Conservation (phyloP, 1,139 yeast species). For the Saccharomycopsis crataegensis region DNA sequence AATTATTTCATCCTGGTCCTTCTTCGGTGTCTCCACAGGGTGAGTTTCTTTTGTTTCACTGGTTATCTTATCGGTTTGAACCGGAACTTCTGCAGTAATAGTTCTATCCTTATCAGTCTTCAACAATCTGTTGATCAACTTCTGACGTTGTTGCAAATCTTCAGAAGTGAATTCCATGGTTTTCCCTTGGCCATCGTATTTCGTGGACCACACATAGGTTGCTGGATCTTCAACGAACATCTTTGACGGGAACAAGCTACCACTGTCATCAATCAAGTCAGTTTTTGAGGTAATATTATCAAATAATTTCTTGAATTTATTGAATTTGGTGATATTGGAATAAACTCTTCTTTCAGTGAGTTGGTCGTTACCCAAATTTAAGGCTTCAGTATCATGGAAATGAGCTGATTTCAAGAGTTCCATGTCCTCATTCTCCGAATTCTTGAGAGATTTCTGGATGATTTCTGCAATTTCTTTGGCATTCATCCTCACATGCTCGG, state of each 20-base stretch:
- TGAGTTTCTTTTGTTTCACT: constrained; percentile 18
- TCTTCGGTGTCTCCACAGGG: constrained; percentile 17
- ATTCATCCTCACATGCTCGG: constrained; percentile 51
- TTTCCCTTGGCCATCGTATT: background rate
- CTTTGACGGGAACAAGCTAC: constrained; percentile 6
- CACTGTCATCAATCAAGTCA: background rate
- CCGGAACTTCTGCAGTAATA: constrained; percentile 16
- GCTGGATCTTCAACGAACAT: constrained; percentile 4
- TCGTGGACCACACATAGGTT: constrained; percentile 6
- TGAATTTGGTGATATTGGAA: constrained; percentile 11
- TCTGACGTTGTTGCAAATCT: constrained; percentile 1
- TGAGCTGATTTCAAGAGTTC: constrained; percentile 8
- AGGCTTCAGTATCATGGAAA: background rate
- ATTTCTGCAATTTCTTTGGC: constrained; percentile 52
- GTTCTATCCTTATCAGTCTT: constrained; percentile 10
- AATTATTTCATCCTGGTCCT: constrained; percentile 46
- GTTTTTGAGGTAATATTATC: background rate
- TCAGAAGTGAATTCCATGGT: background rate
- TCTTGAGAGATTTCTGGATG: constrained; percentile 30
- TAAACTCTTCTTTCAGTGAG: constrained; percentile 11
- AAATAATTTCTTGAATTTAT: background rate
- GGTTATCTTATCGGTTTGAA: constrained; percentile 13
- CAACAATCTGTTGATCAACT: background rate
- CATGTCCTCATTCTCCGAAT: constrained; percentile 16
- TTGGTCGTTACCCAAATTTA: background rate